Percentiles rank a stretch among this genome's conserved stretches.
Conservation (phyloP, 1,139 yeast genomes). For the Debaryomyces udenii region DNA sequence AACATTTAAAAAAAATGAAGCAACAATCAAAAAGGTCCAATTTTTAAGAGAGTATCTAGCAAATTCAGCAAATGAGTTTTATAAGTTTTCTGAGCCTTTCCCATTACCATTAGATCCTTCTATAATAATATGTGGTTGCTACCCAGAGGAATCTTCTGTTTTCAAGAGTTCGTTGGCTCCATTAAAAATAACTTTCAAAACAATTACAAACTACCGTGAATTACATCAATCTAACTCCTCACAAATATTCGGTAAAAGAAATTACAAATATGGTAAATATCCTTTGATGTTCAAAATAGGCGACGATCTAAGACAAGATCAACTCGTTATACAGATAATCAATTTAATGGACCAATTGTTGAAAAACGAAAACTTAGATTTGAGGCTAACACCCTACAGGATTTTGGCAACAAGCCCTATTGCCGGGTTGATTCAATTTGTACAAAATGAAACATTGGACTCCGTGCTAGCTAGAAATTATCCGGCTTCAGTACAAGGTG, state of each 20-base stretch:
- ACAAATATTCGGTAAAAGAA: slow-evolving; percentile 39
- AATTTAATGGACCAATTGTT: slow-evolving; percentile 87
- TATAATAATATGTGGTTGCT: slow-evolving; percentile 68
- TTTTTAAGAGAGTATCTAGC: slow-evolving; percentile 45
- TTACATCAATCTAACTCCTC: slow-evolving; percentile 22
- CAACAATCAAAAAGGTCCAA: slow-evolving; percentile 47
- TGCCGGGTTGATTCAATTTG: slow-evolving; percentile 92
- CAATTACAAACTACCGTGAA: slow-evolving; percentile 35
- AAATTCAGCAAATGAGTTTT: slow-evolving; percentile 42
- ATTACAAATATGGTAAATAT: slow-evolving; percentile 55
- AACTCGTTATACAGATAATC: slow-evolving; percentile 89
- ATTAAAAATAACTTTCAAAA: slow-evolving; percentile 74
- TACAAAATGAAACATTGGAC: slow-evolving; percentile 91
- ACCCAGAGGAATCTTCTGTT: slow-evolving; percentile 80
- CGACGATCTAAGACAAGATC: slow-evolving; percentile 95
- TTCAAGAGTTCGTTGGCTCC: slow-evolving; percentile 93
- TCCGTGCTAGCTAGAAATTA: slow-evolving; percentile 66
- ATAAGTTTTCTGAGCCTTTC: slow-evolving; percentile 53
- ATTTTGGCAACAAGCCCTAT: slow-evolving; percentile 88
- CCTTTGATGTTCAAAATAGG: slow-evolving; percentile 94
- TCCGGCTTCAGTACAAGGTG: slow-evolving; percentile 31
- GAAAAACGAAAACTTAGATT: slow-evolving; percentile 86
- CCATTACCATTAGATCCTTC: slow-evolving; percentile 76
- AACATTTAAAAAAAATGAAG: slow-evolving; percentile 47
- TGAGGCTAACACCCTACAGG: slow-evolving; percentile 84